These are phyloP conservation scores for Leishmania guyanensis DNA, from an alignment of 208 protist genomes.

Conservation along the genomic window DNA sequence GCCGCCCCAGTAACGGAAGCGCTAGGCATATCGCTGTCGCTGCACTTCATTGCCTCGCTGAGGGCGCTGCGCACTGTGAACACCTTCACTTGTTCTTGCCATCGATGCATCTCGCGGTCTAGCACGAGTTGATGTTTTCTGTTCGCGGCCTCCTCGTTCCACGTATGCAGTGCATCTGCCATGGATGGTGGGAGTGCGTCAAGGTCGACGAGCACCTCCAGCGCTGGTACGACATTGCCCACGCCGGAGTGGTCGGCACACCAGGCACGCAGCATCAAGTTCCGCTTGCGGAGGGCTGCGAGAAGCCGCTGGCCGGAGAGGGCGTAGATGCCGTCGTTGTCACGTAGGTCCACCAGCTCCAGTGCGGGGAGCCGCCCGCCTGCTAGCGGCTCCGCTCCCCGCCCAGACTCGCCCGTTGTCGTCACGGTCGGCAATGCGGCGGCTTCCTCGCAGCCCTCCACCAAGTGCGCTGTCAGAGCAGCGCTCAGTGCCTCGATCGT, in stretches of 20 bases:
- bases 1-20: neutral
- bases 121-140: conserved; percentile 7
- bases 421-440: conserved; percentile 1
- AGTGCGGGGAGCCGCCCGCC: conserved; percentile 27
- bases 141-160: conserved; percentile 18
- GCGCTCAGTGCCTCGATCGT: conserved; percentile 33
- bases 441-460: conserved; percentile 19
- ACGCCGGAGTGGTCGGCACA: neutral
- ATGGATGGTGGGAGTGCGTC: conserved; percentile 8
- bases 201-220: conserved; percentile 24
- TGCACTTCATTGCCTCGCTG: neutral
- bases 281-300: conserved; percentile 16
- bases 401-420: neutral
- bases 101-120: conserved; percentile 5
- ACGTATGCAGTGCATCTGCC: conserved; percentile 8
- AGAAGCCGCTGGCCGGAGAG: conserved; percentile 18
- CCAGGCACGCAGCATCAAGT: conserved; percentile 14
- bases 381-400: conserved; percentile 11
- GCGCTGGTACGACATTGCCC: conserved; percentile 11
- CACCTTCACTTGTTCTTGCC: conserved; percentile 12
- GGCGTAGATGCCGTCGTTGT: conserved; percentile 26
- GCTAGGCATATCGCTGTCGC: neutral
- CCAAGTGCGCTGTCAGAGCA: conserved; percentile 16
- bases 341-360: conserved; percentile 26
- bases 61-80: conserved; percentile 19